Percentiles rank a stretch among this genome's conserved stretches.
Evolutionary conservation across 2,329 filamentous ascomycete genomes (phyloP).

Genomic region (Cryphonectria parasitica): DNA sequence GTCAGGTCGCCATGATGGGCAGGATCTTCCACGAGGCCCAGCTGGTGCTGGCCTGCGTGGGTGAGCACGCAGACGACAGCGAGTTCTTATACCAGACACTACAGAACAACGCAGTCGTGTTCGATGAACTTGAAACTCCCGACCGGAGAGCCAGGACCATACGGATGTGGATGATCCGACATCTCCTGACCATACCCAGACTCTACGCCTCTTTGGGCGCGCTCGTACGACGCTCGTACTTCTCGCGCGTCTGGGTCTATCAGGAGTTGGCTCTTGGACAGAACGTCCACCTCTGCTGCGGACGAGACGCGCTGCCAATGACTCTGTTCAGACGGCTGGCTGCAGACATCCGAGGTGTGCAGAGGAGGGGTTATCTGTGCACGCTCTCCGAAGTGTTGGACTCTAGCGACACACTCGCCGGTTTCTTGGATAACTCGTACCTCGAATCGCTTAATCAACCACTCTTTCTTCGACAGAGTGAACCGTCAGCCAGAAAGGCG

Average conservation of each 20-base stretch:
- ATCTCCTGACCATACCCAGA: neutral
- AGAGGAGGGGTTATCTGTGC: neutral
- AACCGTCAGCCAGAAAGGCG: neutral
- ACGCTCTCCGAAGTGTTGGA: neutral
- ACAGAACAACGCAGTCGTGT: neutral
- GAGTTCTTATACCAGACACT: neutral
- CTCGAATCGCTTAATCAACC: neutral
- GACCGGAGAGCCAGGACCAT: neutral
- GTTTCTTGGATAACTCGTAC: neutral
- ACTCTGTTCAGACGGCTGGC: neutral
- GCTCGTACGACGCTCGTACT: constrained; percentile 8
- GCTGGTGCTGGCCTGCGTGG: constrained; percentile 20
- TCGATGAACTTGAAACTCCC: too few species aligned
- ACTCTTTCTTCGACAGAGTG: neutral
- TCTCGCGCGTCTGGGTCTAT: constrained; percentile 18
- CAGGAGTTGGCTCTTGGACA: constrained; percentile 14
- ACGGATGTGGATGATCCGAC: neutral
- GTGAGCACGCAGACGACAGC: constrained; percentile 18
- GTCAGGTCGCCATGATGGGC: constrained; percentile 16
- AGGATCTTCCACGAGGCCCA: constrained; percentile 11
- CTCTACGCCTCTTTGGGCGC: neutral
- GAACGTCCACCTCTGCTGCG: neutral
- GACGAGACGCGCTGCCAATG: neutral
- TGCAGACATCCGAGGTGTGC: neutral
- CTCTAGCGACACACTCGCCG: neutral